Percentiles rank a stretch among this genome's conserved stretches.
Conservation (phyloP, 768 basidiomycete genomes). For the Cystobasidium ongulense region DNA sequence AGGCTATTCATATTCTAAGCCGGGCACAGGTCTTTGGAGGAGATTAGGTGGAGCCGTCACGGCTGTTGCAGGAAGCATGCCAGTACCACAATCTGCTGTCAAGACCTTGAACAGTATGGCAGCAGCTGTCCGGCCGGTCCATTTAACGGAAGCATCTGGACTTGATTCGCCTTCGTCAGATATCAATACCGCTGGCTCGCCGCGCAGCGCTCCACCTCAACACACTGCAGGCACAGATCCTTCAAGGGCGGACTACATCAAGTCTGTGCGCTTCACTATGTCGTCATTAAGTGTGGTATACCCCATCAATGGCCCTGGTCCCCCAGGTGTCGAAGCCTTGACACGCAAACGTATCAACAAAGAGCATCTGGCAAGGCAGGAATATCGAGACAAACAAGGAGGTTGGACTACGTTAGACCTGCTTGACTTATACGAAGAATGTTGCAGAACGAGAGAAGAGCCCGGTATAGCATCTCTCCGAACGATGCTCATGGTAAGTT, state of each 20-base stretch:
- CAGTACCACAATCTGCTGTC: slow-evolving; percentile 16
- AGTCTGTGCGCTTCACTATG: slow-evolving; percentile 82
- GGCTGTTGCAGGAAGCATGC: slow-evolving; percentile 14
- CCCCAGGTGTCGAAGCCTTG: slow-evolving; percentile 69
- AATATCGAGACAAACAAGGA: slow-evolving; percentile 48
- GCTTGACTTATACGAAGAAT: slow-evolving; percentile 51
- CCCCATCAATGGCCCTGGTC: slow-evolving; percentile 73
- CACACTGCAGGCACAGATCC: neutral
- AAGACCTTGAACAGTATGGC: neutral
- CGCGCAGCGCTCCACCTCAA: neutral
- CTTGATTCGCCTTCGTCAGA: neutral
- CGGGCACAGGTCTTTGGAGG: slow-evolving; percentile 7
- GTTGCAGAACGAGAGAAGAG: slow-evolving; percentile 45
- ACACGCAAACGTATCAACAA: slow-evolving; percentile 51
- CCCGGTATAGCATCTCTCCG: slow-evolving; percentile 41
- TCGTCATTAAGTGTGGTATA: slow-evolving; percentile 79
- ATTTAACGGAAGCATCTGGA: neutral
- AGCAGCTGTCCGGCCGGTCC: neutral
- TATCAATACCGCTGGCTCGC: neutral
- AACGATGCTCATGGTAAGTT: slow-evolving; percentile 30
- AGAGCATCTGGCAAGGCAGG: slow-evolving; percentile 61
- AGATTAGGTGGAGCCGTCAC: slow-evolving; percentile 25
- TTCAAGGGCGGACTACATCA: slow-evolving; percentile 53
- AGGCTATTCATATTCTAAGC: neutral
- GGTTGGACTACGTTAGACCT: slow-evolving; percentile 84